These are phyloP conservation scores for Crithidia sp. DNA, from an alignment of 208 protist species.

Conservation along the genomic window DNA sequence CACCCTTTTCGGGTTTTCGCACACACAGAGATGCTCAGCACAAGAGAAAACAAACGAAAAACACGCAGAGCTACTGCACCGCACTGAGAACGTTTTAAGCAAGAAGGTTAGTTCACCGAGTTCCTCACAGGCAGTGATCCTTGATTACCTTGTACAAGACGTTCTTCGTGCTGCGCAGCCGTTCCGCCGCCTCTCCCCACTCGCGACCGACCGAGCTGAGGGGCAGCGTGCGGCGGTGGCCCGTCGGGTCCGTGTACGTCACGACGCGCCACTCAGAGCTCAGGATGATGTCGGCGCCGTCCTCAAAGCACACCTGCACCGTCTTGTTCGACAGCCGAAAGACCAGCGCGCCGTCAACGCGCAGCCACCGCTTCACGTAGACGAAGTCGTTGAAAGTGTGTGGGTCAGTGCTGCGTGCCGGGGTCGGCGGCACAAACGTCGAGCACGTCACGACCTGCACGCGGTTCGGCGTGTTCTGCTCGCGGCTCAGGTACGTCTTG, in stretches of 20 bases:
- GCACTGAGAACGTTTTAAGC: too few relatives aligned
- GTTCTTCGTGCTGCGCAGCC: conserved; percentile 42
- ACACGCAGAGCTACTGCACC: background rate
- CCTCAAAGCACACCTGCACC: conserved; percentile 96
- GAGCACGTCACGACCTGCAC: conserved; percentile 75
- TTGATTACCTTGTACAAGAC: conserved; percentile 46
- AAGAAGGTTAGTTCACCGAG: too few relatives aligned
- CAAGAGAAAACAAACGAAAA: background rate
- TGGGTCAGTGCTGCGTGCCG: conserved; percentile 49
- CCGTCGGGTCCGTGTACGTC: conserved; percentile 75
- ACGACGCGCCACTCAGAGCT: conserved; percentile 87
- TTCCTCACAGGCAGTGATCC: conserved; percentile 35
- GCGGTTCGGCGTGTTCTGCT: conserved; percentile 42
- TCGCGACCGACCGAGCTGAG: conserved; percentile 38
- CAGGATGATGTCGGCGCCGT: conserved; percentile 94
- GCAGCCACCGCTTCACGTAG: conserved; percentile 96
- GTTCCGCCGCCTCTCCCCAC: conserved; percentile 41
- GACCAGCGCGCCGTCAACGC: conserved; percentile 92
- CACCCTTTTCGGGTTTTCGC: too few relatives aligned
- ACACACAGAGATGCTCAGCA: too few relatives aligned
- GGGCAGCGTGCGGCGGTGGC: conserved; percentile 49
- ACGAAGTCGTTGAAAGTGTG: conserved; percentile 78
- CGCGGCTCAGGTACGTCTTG: conserved; percentile 76
- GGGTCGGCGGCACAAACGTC: conserved; percentile 35
- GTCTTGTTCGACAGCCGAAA: conserved; percentile 96